Conservation (phyloP, 495 filamentous ascomycete species). For the Penicillium nucicola region DNA sequence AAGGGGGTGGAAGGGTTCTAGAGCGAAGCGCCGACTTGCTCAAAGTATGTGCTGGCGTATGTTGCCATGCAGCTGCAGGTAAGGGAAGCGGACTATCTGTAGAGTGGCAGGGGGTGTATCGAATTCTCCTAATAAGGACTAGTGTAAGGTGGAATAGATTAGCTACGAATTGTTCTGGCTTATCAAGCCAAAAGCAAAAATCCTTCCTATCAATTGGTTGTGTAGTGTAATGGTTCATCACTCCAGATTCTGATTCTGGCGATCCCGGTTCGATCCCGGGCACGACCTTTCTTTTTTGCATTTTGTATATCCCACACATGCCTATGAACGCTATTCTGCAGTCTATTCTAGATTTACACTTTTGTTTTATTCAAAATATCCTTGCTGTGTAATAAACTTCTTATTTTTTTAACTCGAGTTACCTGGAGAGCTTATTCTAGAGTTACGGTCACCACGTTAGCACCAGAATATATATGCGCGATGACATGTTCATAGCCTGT, state of each 20-base stretch:
- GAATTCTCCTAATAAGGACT: constrained; percentile 24
- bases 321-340: not conserved
- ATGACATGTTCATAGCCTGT: too few relatives aligned
- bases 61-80: constrained; percentile 1
- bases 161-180: not conserved
- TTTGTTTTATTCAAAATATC: too few relatives aligned
- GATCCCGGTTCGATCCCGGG: constrained; percentile 42
- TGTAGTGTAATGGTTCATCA: constrained; percentile 33
- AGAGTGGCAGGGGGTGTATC: constrained; percentile 17
- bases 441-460: too few relatives aligned
- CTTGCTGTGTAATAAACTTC: too few relatives aligned
- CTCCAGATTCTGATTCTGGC: constrained; percentile 37
- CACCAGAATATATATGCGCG: too few relatives aligned
- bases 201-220: constrained; percentile 5
- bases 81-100: not conserved
- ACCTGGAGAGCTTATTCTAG: too few relatives aligned
- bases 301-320: not conserved
- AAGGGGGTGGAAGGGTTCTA: not conserved
- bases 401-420: too few relatives aligned
- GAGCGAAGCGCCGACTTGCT: not conserved
- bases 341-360: too few relatives aligned
- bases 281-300: constrained; percentile 26
- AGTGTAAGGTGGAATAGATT: constrained; percentile 13
- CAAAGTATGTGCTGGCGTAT: not conserved
- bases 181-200: too few relatives aligned